Percentiles rank a stretch among this genome's conserved stretches.
These are phyloP conservation scores for Sporopachydermia cereana DNA, from an alignment of 1,139 yeast genomes.

Conservation along the genomic window DNA sequence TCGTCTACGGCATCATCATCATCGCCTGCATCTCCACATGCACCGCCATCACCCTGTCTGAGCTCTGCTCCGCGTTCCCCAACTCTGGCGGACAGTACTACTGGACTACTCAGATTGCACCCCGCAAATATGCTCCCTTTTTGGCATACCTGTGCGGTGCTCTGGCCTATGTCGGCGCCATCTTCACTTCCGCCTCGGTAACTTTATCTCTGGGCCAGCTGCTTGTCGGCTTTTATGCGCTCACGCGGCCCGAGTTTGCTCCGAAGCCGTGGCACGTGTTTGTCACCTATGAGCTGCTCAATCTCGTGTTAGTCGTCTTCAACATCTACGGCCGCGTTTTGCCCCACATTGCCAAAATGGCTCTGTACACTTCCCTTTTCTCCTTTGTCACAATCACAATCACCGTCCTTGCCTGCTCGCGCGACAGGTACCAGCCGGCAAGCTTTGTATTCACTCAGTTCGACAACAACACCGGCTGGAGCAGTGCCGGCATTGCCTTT, in stretches of 20 bases:
- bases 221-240: constrained; percentile 38
- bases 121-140: constrained; percentile 34
- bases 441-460: constrained; percentile 39
- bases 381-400: constrained; percentile 39
- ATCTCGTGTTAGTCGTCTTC: constrained; percentile 22
- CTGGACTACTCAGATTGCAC: constrained; percentile 47
- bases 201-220: constrained; percentile 38
- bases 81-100: constrained; percentile 51
- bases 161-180: constrained; percentile 46
- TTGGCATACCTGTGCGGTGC: constrained; percentile 44
- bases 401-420: constrained; percentile 36
- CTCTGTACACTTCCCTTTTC: constrained; percentile 37
- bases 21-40: constrained; percentile 36
- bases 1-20: constrained; percentile 37
- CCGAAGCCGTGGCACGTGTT: constrained; percentile 41
- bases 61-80: constrained; percentile 42
- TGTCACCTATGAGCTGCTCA: constrained; percentile 28
- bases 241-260: constrained; percentile 32
- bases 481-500: constrained; percentile 40
- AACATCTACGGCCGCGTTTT: constrained; percentile 26
- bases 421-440: constrained; percentile 37
- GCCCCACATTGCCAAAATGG: constrained; percentile 29
- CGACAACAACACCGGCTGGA: constrained; percentile 46
- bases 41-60: constrained; percentile 37
- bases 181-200: constrained; percentile 46